Base-by-base conservation (phyloP, 2,329 filamentous ascomycete species). In the Mycosphaerella sp. region DNA sequence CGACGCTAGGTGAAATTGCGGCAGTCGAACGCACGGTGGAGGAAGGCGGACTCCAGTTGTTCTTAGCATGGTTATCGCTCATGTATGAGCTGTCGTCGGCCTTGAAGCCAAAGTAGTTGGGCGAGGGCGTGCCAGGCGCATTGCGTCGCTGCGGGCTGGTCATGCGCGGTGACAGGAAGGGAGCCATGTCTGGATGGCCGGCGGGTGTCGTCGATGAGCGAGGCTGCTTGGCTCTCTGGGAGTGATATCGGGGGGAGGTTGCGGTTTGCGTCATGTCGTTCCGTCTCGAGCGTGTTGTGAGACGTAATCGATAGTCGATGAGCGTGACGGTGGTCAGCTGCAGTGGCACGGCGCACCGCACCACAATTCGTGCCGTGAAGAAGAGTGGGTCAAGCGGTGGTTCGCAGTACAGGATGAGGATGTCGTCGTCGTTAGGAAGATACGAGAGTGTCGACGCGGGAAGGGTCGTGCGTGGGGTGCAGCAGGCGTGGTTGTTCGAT, bases 61-160 rank as follows among this genome's bases (percentile, higher is more conserved):
- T 81, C 50, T 80, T 80, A 1, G 82, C 77, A 55, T 86, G 75
- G 30, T 76, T 75, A 41, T 66, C 58, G 49, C 47, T 59, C 9
- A 61, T 55, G 47, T 84, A 82, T 55, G 82, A 78, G 18, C 79
- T 75, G 55, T 87, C 69, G 16, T 80, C 68, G 52, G 89, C 83
- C 27, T 82, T 75, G 53, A 94, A 80, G 50, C 86, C 87, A 67
- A 95, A 95, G 70, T 95, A 95, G 67, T 90, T 94, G 10, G 89
- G 87, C 66, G 87, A 91, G 18, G 77, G 68, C 14, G 55, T 56
- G 16, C 54, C 48, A 21, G 56, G 56, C n/a, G 49, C 43, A 10
- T 53, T 45, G 18, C 49, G 53, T 49, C 51, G 55, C 40, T 54
- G 57, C 36, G 61, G 53, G 46, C 53, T 57, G 39, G 56, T 17